Conservation (phyloP, 1,139 yeast species). For the Ogataea hybrid region DNA sequence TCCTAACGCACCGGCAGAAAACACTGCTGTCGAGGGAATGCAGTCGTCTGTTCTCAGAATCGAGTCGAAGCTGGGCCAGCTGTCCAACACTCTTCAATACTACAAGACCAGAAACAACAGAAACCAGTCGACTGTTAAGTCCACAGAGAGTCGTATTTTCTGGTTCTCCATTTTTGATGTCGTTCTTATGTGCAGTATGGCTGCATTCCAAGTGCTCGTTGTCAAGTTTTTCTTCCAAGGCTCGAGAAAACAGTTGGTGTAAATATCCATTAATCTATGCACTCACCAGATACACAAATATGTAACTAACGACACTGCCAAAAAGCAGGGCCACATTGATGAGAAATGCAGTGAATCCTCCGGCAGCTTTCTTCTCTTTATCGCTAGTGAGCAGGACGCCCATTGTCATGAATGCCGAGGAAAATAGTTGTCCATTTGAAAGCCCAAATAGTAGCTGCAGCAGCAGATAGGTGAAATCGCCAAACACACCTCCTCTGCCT, state of each 20-base stretch:
- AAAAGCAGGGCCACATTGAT: slow-evolving; percentile 71
- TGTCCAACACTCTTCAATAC: slow-evolving; percentile 69
- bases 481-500: slow-evolving; percentile 39
- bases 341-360: slow-evolving; percentile 83
- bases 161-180: slow-evolving; percentile 84
- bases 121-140: slow-evolving; percentile 86
- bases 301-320: slow-evolving; percentile 75
- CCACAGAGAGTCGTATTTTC: slow-evolving; percentile 84
- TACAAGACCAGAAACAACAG: slow-evolving; percentile 91
- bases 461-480: slow-evolving; percentile 66
- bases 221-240: slow-evolving; percentile 88
- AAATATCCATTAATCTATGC: slow-evolving; percentile 15
- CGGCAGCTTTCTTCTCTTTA: slow-evolving; percentile 85
- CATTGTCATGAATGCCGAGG: slow-evolving; percentile 80
- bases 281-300: slow-evolving; percentile 43
- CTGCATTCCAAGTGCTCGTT: slow-evolving; percentile 74
- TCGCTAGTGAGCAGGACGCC: slow-evolving; percentile 56
- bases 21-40: slow-evolving; percentile 62
- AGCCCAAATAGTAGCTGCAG: slow-evolving; percentile 79
- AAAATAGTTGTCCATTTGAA: slow-evolving; percentile 82
- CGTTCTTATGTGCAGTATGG: slow-evolving; percentile 80
- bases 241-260: slow-evolving; percentile 77
- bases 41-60: slow-evolving; percentile 55
- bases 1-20: slow-evolving; percentile 62
- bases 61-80: slow-evolving; percentile 63